phyloP scores from a whole-genome alignment of 768 basidiomycete species.

The Mycena galopus region DNA sequence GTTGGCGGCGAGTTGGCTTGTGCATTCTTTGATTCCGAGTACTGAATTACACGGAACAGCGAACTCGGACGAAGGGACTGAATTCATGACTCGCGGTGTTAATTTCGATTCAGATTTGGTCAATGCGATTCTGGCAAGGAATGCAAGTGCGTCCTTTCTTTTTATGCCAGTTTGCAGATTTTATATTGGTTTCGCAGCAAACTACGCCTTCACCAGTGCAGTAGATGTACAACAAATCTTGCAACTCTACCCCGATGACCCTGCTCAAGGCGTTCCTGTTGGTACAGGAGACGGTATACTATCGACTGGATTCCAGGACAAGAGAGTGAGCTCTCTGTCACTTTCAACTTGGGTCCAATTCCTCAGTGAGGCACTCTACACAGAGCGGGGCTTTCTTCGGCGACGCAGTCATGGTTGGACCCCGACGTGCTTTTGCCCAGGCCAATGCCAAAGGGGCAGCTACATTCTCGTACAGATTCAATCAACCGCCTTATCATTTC shows the following conservation, averaged over 20 bases:
- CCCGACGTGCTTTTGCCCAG: conserved; percentile 29
- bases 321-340: conserved; percentile 26
- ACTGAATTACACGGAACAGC: conserved; percentile 28
- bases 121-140: conserved; percentile 29
- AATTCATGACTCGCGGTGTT: conserved; percentile 26
- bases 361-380: conserved; percentile 22
- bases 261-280: conserved; percentile 30
- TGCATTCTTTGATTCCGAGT: conserved; percentile 25
- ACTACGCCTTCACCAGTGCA: conserved; percentile 27
- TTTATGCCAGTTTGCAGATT: conserved; percentile 26
- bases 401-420: conserved; percentile 29
- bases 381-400: conserved; percentile 28
- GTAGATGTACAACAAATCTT: conserved; percentile 28
- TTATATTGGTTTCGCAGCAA: conserved; percentile 24
- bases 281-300: conserved; percentile 31
- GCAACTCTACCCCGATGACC: conserved; percentile 31
- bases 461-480: conserved; percentile 29
- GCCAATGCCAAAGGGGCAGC: conserved; percentile 29
- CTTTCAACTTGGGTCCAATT: conserved; percentile 26
- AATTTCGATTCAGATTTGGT: conserved; percentile 29
- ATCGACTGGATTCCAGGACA: conserved; percentile 28
- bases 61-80: conserved; percentile 26
- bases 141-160: conserved; percentile 24
- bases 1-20: conserved; percentile 27
- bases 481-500: conserved; percentile 28